Evolutionary conservation across 2,329 filamentous ascomycete genomes (phyloP).

Genomic region (Penicillium crustosum): DNA sequence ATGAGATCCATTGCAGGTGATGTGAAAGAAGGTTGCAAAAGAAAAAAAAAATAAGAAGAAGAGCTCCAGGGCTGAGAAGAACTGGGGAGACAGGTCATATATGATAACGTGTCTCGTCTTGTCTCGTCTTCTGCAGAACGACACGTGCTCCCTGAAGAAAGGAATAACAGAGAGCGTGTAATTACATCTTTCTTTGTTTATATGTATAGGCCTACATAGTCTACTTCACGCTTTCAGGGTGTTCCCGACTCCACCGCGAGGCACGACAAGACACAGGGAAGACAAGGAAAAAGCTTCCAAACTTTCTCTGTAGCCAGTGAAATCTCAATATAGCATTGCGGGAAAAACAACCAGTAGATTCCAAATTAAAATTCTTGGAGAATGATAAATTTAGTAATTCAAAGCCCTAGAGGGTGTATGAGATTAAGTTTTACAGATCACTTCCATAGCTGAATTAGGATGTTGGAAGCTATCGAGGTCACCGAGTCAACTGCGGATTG

Average conservation of each 20-base stretch:
- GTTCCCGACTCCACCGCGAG: neutral
- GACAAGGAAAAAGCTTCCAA: neutral
- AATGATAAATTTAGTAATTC: neutral
- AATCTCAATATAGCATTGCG: neutral
- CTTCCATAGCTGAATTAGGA: neutral
- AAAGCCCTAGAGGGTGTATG: neutral
- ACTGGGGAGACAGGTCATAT: neutral
- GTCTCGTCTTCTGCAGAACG: neutral
- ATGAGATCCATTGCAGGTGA: constrained; percentile 2
- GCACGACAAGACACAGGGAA: neutral
- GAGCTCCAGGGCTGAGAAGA: neutral
- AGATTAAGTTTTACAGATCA: neutral
- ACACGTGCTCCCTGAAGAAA: neutral
- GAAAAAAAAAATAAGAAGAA: neutral
- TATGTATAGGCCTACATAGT: too few species aligned
- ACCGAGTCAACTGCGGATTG: neutral
- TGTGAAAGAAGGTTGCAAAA: neutral
- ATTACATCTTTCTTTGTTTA: neutral
- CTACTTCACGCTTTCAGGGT: neutral
- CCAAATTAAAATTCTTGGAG: neutral
- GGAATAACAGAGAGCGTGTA: neutral
- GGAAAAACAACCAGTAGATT: too few species aligned
- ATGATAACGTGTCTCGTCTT: neutral
- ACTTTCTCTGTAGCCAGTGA: neutral
- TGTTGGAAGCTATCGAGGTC: neutral